These are phyloP conservation scores for Takakia lepidozioides DNA, from an alignment of 225 moss, liverwort and hornwort genomes.

Conservation along the genomic window DNA sequence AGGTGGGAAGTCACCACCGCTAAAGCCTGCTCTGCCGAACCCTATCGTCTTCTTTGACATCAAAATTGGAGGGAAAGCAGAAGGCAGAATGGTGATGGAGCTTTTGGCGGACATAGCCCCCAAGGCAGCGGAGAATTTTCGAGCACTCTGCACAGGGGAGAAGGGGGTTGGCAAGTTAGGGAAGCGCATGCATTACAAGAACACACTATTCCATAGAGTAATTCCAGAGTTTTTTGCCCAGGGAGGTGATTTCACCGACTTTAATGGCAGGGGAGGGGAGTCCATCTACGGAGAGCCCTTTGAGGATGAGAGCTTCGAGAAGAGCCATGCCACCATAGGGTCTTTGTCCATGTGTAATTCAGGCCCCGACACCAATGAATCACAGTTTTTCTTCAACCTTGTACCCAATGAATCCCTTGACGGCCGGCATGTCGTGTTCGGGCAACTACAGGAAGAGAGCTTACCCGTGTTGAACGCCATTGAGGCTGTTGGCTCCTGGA, in stretches of 20 bases:
- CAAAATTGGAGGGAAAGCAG: conserved; percentile 13
- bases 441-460: conserved; percentile 36
- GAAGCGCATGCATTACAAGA: conserved; percentile 15
- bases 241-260: conserved; percentile 34
- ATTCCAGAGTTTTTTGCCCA: conserved; percentile 19
- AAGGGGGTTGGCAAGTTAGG: conserved; percentile 21
- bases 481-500: conserved; percentile 37
- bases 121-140: conserved; percentile 28
- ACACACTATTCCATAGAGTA: conserved; percentile 18
- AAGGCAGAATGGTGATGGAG: conserved; percentile 25
- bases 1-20: too few species aligned
- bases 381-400: conserved; percentile 46
- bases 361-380: conserved; percentile 34
- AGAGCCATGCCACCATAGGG: conserved; percentile 18
- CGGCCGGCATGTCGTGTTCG: conserved; percentile 41
- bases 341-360: conserved; percentile 42
- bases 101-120: conserved; percentile 29
- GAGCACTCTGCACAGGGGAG: conserved; percentile 36
- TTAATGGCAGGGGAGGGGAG: conserved; percentile 28
- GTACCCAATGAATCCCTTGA: conserved; percentile 36
- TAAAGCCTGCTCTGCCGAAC: conserved; percentile 20
- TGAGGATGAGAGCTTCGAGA: conserved; percentile 32
- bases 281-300: conserved; percentile 40
- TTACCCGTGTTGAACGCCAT: conserved; percentile 26
- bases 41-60: conserved; percentile 39